These are phyloP conservation scores for Syzygium grande DNA, from an alignment of 345 rosid genomes.

Conservation along the genomic window DNA sequence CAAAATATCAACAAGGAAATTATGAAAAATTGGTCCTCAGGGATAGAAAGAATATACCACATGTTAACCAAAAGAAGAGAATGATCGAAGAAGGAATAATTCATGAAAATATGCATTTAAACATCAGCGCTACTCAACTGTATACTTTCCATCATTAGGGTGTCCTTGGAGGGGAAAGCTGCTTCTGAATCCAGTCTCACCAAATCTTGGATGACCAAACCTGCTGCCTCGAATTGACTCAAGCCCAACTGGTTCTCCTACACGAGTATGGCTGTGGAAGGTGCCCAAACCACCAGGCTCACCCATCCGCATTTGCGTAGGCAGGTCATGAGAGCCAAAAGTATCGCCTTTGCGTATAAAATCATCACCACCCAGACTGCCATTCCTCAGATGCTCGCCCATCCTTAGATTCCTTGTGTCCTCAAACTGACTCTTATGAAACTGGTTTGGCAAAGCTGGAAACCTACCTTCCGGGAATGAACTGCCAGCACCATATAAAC, in stretches of 20 bases:
- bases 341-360: slow-evolving; percentile 39
- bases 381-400: slow-evolving; percentile 27
- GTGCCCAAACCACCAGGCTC: slow-evolving; percentile 29
- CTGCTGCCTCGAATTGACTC: slow-evolving; percentile 8
- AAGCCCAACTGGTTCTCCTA: slow-evolving; percentile 1
- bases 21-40: not conserved
- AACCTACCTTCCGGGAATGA: slow-evolving; percentile 32
- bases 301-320: slow-evolving; percentile 19
- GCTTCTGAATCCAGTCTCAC: slow-evolving; percentile 62
- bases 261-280: slow-evolving; percentile 9
- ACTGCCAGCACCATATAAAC: slow-evolving; percentile 22
- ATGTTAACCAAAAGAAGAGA: not conserved
- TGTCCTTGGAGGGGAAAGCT: slow-evolving; percentile 31
- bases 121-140: slow-evolving; percentile 35
- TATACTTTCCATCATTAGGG: slow-evolving; percentile 36
- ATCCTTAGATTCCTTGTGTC: slow-evolving; percentile 29
- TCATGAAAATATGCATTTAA: not conserved
- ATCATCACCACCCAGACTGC: slow-evolving; percentile 26
- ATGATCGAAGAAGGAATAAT: not conserved
- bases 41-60: not conserved
- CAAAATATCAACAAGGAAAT: not conserved
- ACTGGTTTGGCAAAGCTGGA: slow-evolving; percentile 28
- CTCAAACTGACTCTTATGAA: slow-evolving; percentile 42
- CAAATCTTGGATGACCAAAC: slow-evolving; percentile 22
- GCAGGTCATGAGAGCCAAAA: slow-evolving; percentile 30